Evolutionary conservation across 352 stramenopile genomes (phyloP).

Genomic region (Pelagophyceae sp.): DNA sequence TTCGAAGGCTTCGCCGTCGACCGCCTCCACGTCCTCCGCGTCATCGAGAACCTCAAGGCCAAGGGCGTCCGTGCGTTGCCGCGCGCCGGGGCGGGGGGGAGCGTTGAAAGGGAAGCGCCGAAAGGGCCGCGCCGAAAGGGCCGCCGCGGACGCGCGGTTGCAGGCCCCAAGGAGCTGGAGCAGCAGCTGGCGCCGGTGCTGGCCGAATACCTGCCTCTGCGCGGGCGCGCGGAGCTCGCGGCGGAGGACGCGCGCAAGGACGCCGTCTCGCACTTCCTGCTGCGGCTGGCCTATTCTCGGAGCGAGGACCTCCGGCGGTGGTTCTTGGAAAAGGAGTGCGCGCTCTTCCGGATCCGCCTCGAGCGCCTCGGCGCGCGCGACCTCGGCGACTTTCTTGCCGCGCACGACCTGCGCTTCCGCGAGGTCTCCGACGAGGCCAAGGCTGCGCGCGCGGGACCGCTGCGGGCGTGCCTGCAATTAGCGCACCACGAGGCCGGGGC

Average conservation of each 20-base stretch:
- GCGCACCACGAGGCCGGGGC: conserved; percentile 29
- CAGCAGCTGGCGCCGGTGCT: conserved; percentile 27
- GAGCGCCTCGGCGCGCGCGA: conserved; percentile 35
- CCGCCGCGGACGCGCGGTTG: conserved; percentile 40
- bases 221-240: conserved; percentile 13
- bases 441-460: conserved; percentile 68
- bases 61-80: conserved; percentile 31
- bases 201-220: conserved; percentile 16
- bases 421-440: conserved; percentile 57
- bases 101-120: conserved; percentile 61
- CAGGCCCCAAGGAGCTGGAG: conserved; percentile 42
- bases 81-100: conserved; percentile 60
- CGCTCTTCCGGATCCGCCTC: conserved; percentile 76
- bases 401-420: conserved; percentile 48
- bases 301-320: conserved; percentile 92
- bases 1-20: conserved; percentile 96
- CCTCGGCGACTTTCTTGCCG: conserved; percentile 37
- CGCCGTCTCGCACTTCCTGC: conserved; percentile 92
- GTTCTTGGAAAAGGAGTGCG: conserved; percentile 88
- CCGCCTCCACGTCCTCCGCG: conserved; percentile 72
- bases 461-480: conserved; percentile 37
- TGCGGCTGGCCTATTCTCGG: conserved; percentile 92
- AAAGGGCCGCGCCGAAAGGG: conserved; percentile 53
- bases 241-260: conserved; percentile 62
- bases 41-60: conserved; percentile 65